Evolutionary conservation across 345 rosid species (phyloP), one percentile per base, ranked within the genome.

Genomic region (Theobroma cacao): DNA sequence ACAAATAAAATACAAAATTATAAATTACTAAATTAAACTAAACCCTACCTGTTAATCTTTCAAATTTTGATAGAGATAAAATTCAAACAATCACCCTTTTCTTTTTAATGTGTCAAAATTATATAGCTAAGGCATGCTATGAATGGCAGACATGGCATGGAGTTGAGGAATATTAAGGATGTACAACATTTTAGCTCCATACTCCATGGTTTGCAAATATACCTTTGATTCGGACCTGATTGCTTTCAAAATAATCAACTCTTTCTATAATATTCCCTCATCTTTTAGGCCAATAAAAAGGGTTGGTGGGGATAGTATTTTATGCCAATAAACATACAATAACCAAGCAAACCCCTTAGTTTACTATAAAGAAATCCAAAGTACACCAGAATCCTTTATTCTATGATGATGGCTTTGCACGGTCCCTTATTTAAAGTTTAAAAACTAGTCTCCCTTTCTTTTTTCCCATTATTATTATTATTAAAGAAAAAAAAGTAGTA

Each of bases 311-410:
- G 56, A 11, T 64, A 71, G 45, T 65, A 81, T 72, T 77, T 58
- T 22, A 71, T 76, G 22, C 2, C 45, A 61, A 56, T 53, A 80
- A 80, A 67, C 0, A 48, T 45, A 67, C 22, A 45, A 36, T 1
- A 61, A 60, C 41, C 64, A 74, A 81, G 47, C 65, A 64, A 26
- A 31, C 7, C 7, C 74, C n/a, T 58, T 76, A 75, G 61, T 63
- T 55, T 63, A 77, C 1, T 55, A 10, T 26, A 65, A 66, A 67
- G 15, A 47, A 31, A 63, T 24, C 61, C 9, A 41, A n/a, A 81
- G 75, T 72, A 66, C 17, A 52, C 48, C 4, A 65, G 17, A 36
- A 30, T 77, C 72, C 36, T 18, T 18, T 43, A 71, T 41, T 40
- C 22, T 61, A 74, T 56, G 2, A 38, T 30, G 4, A 48, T 12